These are phyloP conservation scores for Paracamarosporium sp. DNA, from an alignment of 2,329 filamentous ascomycete species.

Conservation along the genomic window DNA sequence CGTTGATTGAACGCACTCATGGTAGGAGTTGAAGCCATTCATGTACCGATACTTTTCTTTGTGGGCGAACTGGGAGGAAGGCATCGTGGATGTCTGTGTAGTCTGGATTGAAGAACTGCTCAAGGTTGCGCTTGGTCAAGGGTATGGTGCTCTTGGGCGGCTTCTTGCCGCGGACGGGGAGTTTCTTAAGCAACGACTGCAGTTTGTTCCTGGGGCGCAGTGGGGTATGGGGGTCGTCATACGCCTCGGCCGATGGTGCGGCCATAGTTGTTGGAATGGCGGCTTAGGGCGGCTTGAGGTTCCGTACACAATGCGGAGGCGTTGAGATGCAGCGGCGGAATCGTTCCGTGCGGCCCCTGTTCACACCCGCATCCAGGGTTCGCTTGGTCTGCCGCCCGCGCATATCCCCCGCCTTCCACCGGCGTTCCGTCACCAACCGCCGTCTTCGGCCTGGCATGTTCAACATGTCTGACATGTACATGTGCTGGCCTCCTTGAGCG, in stretches of 20 bases:
- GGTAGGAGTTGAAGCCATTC: constrained; percentile 78
- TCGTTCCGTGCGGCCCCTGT: constrained; percentile 20
- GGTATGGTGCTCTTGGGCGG: constrained; percentile 29
- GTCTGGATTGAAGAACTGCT: constrained; percentile 35
- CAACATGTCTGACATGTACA: background rate
- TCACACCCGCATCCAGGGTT: background rate
- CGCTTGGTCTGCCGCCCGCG: constrained; percentile 10
- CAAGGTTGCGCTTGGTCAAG: constrained; percentile 36
- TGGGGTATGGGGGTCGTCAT: constrained; percentile 32
- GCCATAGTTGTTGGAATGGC: constrained; percentile 26
- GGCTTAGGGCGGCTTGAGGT: constrained; percentile 40
- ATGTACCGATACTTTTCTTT: constrained; percentile 77
- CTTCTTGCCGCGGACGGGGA: constrained; percentile 23
- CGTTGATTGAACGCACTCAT: constrained; percentile 66
- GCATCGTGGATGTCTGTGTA: constrained; percentile 59
- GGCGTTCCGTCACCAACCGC: constrained; percentile 35
- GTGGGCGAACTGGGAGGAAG: constrained; percentile 67
- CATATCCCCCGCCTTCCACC: constrained; percentile 18
- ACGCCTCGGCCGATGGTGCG: constrained; percentile 14
- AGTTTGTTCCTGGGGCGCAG: constrained; percentile 27
- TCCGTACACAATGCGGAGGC: constrained; percentile 31
- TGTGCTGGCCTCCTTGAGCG: constrained; percentile 8
- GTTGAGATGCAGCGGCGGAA: constrained; percentile 28
- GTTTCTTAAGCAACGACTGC: constrained; percentile 24
- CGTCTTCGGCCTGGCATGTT: background rate